Conservation (phyloP, 2,329 filamentous ascomycete species). For the Cercospora sp. region DNA sequence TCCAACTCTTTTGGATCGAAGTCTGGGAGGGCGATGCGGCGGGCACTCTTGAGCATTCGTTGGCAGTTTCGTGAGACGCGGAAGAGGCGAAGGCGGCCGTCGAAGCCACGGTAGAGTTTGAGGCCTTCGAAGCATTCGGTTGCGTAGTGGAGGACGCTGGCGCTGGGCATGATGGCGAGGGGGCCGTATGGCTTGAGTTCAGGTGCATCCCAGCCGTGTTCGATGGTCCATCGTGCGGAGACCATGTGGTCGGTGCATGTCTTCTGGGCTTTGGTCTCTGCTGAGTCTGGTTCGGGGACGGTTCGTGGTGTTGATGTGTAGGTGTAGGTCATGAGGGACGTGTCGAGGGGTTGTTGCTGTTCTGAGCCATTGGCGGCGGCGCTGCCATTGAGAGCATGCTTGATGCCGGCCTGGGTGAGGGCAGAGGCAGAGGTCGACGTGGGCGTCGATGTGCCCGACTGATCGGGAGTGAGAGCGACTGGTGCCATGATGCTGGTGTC, state of each 20-base stretch:
- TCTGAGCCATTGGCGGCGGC: slow-evolving; percentile 19
- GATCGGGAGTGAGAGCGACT: slow-evolving; percentile 37
- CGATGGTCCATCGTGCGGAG: slow-evolving; percentile 65
- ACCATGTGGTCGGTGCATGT: slow-evolving; percentile 85
- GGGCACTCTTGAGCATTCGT: slow-evolving; percentile 58
- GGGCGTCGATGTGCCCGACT: slow-evolving; percentile 40
- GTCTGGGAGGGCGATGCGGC: slow-evolving; percentile 70
- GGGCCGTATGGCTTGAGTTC: slow-evolving; percentile 76
- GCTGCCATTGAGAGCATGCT: slow-evolving; percentile 31
- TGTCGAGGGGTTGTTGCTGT: slow-evolving; percentile 45
- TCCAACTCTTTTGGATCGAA: slow-evolving; percentile 72
- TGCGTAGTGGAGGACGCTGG: slow-evolving; percentile 81
- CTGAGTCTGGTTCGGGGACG: slow-evolving; percentile 44
- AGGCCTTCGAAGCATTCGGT: slow-evolving; percentile 88
- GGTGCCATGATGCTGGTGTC: slow-evolving; percentile 34
- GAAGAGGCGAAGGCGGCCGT: slow-evolving; percentile 74
- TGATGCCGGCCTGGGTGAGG: slow-evolving; percentile 42
- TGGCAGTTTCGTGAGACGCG: slow-evolving; percentile 71
- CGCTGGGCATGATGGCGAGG: slow-evolving; percentile 75
- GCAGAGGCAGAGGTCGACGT: slow-evolving; percentile 38
- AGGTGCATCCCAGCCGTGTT: slow-evolving; percentile 70
- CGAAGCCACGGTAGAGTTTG: slow-evolving; percentile 69
- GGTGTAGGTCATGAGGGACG: slow-evolving; percentile 45
- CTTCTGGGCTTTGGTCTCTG: slow-evolving; percentile 43
- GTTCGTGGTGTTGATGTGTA: slow-evolving; percentile 45